Conservation (phyloP, 75 land plant genomes). For the Azolla pinnata region DNA sequence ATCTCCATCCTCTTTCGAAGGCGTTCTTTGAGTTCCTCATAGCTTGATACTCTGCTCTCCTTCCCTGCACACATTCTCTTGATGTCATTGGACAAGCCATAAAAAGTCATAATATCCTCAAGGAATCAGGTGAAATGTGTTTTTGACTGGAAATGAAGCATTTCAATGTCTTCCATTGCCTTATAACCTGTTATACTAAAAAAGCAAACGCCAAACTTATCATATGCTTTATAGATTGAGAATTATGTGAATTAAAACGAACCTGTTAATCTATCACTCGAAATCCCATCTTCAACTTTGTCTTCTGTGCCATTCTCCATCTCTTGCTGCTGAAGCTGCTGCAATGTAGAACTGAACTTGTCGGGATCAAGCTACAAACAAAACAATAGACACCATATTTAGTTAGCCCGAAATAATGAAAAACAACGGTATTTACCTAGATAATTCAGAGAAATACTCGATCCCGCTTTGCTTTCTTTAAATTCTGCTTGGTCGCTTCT, state of each 20-base stretch:
- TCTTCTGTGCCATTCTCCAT: conserved; percentile 6
- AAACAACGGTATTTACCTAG: neutral
- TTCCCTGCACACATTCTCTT: conserved; percentile 1
- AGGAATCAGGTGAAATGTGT: too few relatives aligned
- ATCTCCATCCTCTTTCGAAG: conserved; percentile 46
- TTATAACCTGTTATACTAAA: too few relatives aligned
- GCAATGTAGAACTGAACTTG: conserved; percentile 23
- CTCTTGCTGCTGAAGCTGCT: conserved; percentile 25
- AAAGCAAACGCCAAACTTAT: too few relatives aligned
- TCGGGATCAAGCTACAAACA: conserved; percentile 36
- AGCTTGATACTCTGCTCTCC: conserved; percentile 40
- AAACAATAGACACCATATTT: neutral
- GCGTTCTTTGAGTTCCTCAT: conserved; percentile 67
- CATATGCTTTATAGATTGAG: too few relatives aligned
- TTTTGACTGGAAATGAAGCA: too few relatives aligned
- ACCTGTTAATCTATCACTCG: too few relatives aligned
- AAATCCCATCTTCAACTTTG: conserved; percentile 9
- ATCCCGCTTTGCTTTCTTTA: conserved; percentile 62
- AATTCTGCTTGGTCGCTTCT: conserved; percentile 38
- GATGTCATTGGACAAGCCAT: neutral
- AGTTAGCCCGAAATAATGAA: neutral
- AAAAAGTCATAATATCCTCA: neutral
- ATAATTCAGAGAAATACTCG: conserved; percentile 17
- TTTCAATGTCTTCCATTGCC: too few relatives aligned
- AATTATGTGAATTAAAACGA: too few relatives aligned